Base-by-base conservation (phyloP, 2,329 filamentous ascomycete species). In the Phoma sp. region DNA sequence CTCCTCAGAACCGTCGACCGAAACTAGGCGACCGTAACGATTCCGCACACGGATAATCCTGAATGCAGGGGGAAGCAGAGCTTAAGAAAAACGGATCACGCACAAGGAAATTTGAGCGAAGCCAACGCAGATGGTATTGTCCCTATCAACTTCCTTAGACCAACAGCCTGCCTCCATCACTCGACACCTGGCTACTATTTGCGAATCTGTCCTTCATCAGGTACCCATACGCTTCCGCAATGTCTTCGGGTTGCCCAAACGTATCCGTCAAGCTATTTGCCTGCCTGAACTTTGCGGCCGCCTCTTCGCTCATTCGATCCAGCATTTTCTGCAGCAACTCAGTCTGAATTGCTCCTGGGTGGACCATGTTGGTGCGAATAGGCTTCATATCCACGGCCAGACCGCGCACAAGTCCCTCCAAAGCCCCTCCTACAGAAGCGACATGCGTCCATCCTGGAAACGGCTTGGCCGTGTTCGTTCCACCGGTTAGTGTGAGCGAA, bases 181-280 rank as follows among this genome's bases (percentile, higher is more conserved):
- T 66, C 8, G 62, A 61, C 7, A 76, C 58, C 25, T 68, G 50
- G 9, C 54, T 60, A 1, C 77, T 78, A 1, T 72, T 78, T 8
- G 71, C 67, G 61, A 74, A 78, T 32, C 60, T 46, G 65, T 79
- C 77, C 57, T 71, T 74, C 78, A 80, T 80, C 8, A 74, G 40
- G 60, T 74, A 79, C 3, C 75, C 60, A 71, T 79, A 80, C 18
- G 73, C 71, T 67, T 80, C 77, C 1, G 77, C 77, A 48, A 75
- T 62, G 63, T 80, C 78, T 49, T 64, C 63, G 4, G 67, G 66
- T 27, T 57, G 51, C 1, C 69, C 72, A 37, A 71, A 57, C 7
- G 52, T 52, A 3, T 52, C 55, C 33, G 60, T 60, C 42, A 76
- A 50, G 22, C 61, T 68, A 3, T 56, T 60, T 30, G 56, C 41